phyloP scores from a whole-genome alignment of 495 filamentous ascomycete genomes.

The Jackrogersella multiformis region DNA sequence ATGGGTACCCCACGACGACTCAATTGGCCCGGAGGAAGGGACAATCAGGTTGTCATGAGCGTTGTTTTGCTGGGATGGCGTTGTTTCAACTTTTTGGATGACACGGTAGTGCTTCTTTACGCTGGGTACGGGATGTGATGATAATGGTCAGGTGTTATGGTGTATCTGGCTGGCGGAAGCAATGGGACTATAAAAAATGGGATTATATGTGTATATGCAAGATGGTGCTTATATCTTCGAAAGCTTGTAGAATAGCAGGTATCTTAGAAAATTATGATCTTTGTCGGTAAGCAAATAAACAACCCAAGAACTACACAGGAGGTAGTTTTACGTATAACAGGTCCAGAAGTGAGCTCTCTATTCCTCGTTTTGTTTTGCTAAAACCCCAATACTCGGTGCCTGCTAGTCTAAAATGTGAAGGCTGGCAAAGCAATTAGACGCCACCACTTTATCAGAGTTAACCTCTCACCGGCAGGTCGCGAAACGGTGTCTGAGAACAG shows the following conservation, averaged over 20 bases:
- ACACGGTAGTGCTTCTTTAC: no score
- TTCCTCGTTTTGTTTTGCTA: conserved; percentile 10
- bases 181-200: no score
- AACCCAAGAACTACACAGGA: no score
- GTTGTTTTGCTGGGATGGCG: neutral
- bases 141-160: no score
- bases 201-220: no score
- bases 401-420: conserved; percentile 2
- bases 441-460: conserved; percentile 4
- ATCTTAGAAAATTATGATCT: no score
- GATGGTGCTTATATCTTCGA: no score
- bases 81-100: neutral
- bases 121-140: neutral
- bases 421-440: conserved; percentile 4
- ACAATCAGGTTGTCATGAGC: conserved; percentile 13
- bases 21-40: conserved; percentile 8
- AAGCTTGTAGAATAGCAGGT: no score
- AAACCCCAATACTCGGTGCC: neutral
- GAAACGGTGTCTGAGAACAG: conserved; percentile 1
- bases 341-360: neutral
- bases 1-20: neutral
- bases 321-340: neutral
- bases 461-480: neutral
- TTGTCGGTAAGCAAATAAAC: no score
- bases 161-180: no score